Base-by-base conservation (phyloP, 1,284 basidiomycete genomes). In the Rhodotorula sp. region DNA sequence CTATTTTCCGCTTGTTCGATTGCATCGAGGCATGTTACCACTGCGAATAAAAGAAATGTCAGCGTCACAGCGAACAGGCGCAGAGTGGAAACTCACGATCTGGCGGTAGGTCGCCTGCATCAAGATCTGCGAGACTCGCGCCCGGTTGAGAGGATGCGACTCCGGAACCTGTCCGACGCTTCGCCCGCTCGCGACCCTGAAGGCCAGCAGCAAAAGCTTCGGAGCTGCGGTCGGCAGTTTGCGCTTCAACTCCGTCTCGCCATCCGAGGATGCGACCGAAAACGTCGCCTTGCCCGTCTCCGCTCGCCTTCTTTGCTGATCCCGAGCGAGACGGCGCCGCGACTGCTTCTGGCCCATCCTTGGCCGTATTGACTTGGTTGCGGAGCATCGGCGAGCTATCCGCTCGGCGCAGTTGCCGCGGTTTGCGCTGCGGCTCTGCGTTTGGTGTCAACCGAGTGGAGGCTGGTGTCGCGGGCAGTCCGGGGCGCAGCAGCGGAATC, bases 261-360 rank as follows among this genome's bases (percentile, higher is more conserved):
- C 78, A 79, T 2, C 78, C 78, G 1, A 79, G 57, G 2, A 79
- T 73, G 31, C 74, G 66, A 1, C 78, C 78, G 12, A 79, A 71
- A 2, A 79, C 75, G 62, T 79, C 78, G 0, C 70, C 72, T 18
- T 77, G 70, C 7, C 52, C 23, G 34, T 45, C 45, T 47, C 52
- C 59, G 54, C n/a, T 54, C 26, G 34, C 59, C 66, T 23, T 56
- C 28, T n/a, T 16, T 21, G 59, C 52, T 62, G 47, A 60, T 38
- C 18, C 47, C 48, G 50, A 5, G 48, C 60, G 52, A 31, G 16
- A 8, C 57, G 49, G 34, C 64, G 31, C 55, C 57, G 47, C 21
- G 38, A 34, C 60, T 57, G 48, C 62, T 26, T 64, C 61, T 1
- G 66, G 7, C 5, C 26, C 4, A 43, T 6, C 28, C 28, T n/a